Evolutionary conservation across 352 stramenopile genomes (phyloP), one percentile per base, ranked within the genome.

Genomic region (Phytophthora niederhauseri): DNA sequence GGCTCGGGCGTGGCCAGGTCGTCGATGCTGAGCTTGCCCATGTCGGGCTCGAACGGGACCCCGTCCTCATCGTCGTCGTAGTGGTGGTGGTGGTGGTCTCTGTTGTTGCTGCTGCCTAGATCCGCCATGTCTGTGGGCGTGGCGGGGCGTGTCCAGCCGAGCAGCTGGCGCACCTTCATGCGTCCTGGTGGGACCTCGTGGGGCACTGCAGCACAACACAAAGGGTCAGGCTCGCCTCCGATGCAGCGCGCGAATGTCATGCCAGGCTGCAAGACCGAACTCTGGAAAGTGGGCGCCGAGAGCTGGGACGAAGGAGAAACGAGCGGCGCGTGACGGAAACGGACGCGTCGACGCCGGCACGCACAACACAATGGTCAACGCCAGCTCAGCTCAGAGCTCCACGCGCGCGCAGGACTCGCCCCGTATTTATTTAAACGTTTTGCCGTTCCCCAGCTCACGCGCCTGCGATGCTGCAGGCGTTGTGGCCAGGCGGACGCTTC

Each of bases 241-340:
- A 87, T 80, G 64, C 80, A 88, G 57, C 75, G 71, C 60, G 70
- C 68, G 74, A 88, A 85, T 58, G 80, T 75, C 81, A 89, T 89
- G 53, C 36, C 38, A 34, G 22, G 38, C 50, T 46, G 36, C 34
- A 45, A 46, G 31, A 26, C 50, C 9, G 38, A 60, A 71, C 30
- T 61, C 57, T 71, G 52, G 51, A 68, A 73, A 69, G 66, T 77
- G 54, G 24, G 56, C 62, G 20, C 19, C 30, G 30, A 30, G 6
- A 30, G 26, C 26, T 7, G 26, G 9, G 30, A 34, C 38, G 58
- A 50, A 68, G 54, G 56, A 64, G 59, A 72, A 75, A 75, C 61
- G 26, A 28, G 31, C 49, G 52, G 62, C 31, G 46, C 49, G 51
- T 65, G 68, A 73, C 36, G 73, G 73, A 80, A 80, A 79, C 72